Evolutionary conservation across 148 eudicot species (phyloP).

Genomic region (Silene latifolia): DNA sequence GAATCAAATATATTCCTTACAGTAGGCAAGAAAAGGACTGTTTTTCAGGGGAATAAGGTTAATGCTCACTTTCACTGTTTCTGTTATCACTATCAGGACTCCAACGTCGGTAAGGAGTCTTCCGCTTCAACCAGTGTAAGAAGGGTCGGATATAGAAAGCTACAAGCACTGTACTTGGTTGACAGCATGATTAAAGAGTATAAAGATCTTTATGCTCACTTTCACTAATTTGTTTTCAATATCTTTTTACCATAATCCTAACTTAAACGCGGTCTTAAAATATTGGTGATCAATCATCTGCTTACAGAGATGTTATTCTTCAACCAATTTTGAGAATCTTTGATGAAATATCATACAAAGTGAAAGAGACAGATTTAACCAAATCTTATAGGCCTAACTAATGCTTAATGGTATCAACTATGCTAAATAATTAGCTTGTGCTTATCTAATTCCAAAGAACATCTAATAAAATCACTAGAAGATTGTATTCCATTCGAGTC

Average conservation of each 20-base stretch:
- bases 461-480: slow-evolving; percentile 9
- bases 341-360: slow-evolving; percentile 12
- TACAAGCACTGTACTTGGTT: too few relatives aligned
- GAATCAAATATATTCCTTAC: slow-evolving; percentile 19
- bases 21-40: slow-evolving; percentile 16
- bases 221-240: too few relatives aligned
- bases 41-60: neutral
- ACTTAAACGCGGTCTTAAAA: neutral
- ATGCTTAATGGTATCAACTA: neutral
- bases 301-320: slow-evolving; percentile 10
- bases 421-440: neutral
- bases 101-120: neutral
- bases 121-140: neutral
- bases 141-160: too few relatives aligned
- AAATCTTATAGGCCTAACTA: neutral
- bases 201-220: too few relatives aligned
- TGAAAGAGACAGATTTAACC: slow-evolving; percentile 6
- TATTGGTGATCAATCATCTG: slow-evolving; percentile 2
- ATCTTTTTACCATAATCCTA: neutral
- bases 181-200: too few relatives aligned
- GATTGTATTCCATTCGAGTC: neutral
- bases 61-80: neutral
- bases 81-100: neutral
- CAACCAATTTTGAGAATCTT: slow-evolving; percentile 16
- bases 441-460: slow-evolving; percentile 4